phyloP scores from a whole-genome alignment of 768 basidiomycete species.

The Rhizopogon vulgaris region DNA sequence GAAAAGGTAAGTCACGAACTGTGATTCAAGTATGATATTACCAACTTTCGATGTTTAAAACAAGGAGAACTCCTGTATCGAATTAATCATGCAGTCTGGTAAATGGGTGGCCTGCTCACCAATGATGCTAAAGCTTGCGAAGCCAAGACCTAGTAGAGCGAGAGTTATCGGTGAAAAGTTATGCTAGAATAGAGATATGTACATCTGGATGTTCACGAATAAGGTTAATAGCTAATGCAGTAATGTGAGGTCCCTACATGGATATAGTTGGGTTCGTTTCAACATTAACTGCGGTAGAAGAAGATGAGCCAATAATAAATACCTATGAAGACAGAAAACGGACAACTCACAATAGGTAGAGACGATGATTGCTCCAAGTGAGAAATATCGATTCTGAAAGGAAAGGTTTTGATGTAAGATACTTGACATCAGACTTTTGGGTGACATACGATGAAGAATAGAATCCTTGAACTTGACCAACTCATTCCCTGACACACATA shows the following conservation, averaged over 20 bases:
- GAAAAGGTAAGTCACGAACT: background rate
- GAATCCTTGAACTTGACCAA: background rate
- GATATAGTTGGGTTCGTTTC: background rate
- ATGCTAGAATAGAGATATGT: background rate
- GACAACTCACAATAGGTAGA: constrained; percentile 1
- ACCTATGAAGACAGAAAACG: background rate
- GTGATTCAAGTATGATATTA: background rate
- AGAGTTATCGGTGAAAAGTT: background rate
- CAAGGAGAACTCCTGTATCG: background rate
- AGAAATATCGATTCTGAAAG: constrained; percentile 2
- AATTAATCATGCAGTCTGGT: background rate
- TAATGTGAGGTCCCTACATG: background rate
- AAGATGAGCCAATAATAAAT: background rate
- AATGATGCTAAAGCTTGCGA: background rate
- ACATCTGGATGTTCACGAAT: background rate
- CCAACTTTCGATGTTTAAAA: background rate
- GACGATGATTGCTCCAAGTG: background rate
- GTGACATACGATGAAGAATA: constrained; percentile 1
- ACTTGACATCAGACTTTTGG: background rate
- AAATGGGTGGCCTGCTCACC: background rate
- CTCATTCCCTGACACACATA: background rate
- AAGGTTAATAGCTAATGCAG: background rate
- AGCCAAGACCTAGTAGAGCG: background rate
- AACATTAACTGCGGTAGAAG: background rate
- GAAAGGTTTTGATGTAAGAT: background rate